Conservation (phyloP, 345 rosid species). For the Melastoma malabathricum region DNA sequence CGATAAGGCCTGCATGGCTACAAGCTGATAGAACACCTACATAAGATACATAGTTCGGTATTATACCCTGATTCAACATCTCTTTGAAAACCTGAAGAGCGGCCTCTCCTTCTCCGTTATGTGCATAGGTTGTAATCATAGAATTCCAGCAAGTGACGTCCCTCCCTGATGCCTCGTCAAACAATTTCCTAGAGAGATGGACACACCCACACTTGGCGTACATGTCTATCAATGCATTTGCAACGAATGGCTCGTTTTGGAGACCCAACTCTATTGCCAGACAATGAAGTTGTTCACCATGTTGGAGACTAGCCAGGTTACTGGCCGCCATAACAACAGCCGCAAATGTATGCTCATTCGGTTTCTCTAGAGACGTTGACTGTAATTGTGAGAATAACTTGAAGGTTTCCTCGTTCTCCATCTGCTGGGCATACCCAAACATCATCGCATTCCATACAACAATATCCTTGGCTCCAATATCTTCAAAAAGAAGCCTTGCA, state of each 20-base stretch:
- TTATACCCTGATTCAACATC: conserved; percentile 41
- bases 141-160: conserved; percentile 64
- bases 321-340: conserved; percentile 50
- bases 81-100: conserved; percentile 40
- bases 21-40: conserved; percentile 69
- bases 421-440: conserved; percentile 48
- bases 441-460: conserved; percentile 76
- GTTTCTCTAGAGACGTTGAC: conserved; percentile 25
- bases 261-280: conserved; percentile 35
- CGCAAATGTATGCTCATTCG: conserved; percentile 52
- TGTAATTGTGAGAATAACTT: conserved; percentile 35
- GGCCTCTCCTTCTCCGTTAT: conserved; percentile 51
- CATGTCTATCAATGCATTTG: conserved; percentile 60
- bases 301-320: conserved; percentile 47
- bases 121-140: conserved; percentile 50
- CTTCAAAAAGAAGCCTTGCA: conserved; percentile 51
- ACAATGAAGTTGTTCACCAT: conserved; percentile 54
- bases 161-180: conserved; percentile 22
- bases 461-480: conserved; percentile 50
- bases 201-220: conserved; percentile 71
- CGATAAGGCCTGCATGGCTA: conserved; percentile 53
- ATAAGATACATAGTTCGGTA: conserved; percentile 55
- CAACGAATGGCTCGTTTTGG: conserved; percentile 33
- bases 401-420: conserved; percentile 52
- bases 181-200: conserved; percentile 38